Evolutionary conservation across 2,329 filamentous ascomycete species (phyloP).

Genomic region (Colletotrichum truncatum): DNA sequence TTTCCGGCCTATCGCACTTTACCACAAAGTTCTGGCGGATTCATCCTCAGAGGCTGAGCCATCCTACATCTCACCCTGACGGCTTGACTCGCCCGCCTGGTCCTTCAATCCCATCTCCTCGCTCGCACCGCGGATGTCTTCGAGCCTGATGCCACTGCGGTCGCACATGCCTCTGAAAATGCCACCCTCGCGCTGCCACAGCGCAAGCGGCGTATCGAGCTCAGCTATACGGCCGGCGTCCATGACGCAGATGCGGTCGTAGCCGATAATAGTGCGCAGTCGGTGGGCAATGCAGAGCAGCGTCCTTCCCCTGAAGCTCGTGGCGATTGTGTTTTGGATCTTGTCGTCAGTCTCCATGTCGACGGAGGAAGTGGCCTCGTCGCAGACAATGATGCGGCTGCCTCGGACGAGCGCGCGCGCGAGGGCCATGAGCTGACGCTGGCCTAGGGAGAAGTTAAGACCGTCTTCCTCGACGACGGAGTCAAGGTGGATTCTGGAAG

Average conservation of each 20-base stretch:
- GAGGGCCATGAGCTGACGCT: slow-evolving; percentile 94
- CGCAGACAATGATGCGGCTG: slow-evolving; percentile 93
- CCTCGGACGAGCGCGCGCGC: slow-evolving; percentile 89
- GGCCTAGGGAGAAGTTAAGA: slow-evolving; percentile 93
- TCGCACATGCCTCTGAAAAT: slow-evolving; percentile 95
- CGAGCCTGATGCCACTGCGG: slow-evolving; percentile 75
- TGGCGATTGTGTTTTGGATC: slow-evolving; percentile 89
- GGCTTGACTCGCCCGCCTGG: slow-evolving; percentile 20
- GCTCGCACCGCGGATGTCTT: slow-evolving; percentile 60
- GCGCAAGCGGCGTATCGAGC: slow-evolving; percentile 76
- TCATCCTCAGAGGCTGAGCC: too few relatives aligned
- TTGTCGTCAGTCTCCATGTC: slow-evolving; percentile 98
- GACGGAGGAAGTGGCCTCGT: slow-evolving; percentile 92
- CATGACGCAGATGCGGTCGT: slow-evolving; percentile 98
- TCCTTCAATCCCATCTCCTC: slow-evolving; percentile 39
- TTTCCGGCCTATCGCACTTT: too few relatives aligned
- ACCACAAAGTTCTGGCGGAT: too few relatives aligned
- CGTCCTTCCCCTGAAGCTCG: slow-evolving; percentile 86
- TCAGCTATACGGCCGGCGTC: slow-evolving; percentile 88
- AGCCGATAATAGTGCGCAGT: slow-evolving; percentile 89
- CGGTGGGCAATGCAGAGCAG: slow-evolving; percentile 93
- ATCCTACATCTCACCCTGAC: too few relatives aligned
- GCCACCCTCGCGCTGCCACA: slow-evolving; percentile 75
- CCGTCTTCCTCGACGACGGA: slow-evolving; percentile 91
- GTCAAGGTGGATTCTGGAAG: slow-evolving; percentile 81